Evolutionary conservation across 2,329 filamentous ascomycete genomes (phyloP), one percentile per base, ranked within the genome.

Genomic region (Zymoseptoria ardabiliae): DNA sequence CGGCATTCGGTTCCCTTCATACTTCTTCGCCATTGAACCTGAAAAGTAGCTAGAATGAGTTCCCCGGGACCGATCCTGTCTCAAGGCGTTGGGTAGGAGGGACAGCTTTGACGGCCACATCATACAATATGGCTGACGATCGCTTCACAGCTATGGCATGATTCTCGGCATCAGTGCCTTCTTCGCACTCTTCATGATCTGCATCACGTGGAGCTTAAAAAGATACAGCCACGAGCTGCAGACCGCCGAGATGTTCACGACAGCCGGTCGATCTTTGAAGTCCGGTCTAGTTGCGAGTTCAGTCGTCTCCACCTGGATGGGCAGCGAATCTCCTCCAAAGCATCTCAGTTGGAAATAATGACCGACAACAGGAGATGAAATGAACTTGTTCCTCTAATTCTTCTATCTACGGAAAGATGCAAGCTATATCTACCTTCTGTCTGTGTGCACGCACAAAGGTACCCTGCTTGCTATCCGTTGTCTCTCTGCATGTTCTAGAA

Each of bases 211-310:
- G 51, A 64, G 69, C n/a, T 62, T 69, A 45, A 71, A 67, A 25
- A 63, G 67, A 30, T 86, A 86, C 67, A 84, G 85, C 65, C 90
- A 73, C 78, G 91, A 13, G 48, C 51, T 30, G 1, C 89, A 94
- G 73, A 95, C 91, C 0, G 91, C 88, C 0, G 91, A 96, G 75
- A 92, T 92, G 85, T 96, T 95, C 79, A 91, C 84, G 65, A 95
- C 90, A 0, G 91, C 91, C 50, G 90, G 90, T 23, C 82, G 91
- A 62, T 91, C 89, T 1, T 88, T 96, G 65, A 95, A 95, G 72
- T 90, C 89, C 3, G 91, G 91, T 25, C 80, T 96, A 9, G 90
- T 95, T 0, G 90, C 89, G 9, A 88, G 88, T 4, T 91, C 90
- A 20, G 90, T 95, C 21, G 89, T 95, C 2, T 91, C 88, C 17